Base-by-base conservation (phyloP, 495 filamentous ascomycete genomes). In the Melanomma pulvis-pyrius region DNA sequence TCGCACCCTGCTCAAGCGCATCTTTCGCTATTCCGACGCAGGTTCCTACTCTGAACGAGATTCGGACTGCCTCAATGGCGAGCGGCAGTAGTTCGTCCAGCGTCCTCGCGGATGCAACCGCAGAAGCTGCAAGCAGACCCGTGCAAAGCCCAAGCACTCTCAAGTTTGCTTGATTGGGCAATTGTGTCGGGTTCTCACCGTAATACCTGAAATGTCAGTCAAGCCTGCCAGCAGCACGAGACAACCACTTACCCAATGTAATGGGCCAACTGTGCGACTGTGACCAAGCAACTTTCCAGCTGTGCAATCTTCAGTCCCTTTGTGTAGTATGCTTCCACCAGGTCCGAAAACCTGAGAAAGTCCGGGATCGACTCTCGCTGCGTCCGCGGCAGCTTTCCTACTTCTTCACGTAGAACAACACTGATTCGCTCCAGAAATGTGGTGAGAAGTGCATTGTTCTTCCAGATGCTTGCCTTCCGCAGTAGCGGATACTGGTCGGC, bases 21-120 rank as follows among this genome's bases (percentile, higher is more conserved):
- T 82, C 78, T 17, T 78, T 82, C 11, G 84, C 70, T 12, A 73
- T 74, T 26, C 81, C 79, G 53, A 89, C 87, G 52, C 84, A 83
- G 6, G 83, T 78, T 19, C 91, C 91, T 15, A 86, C 80, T 57
- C 90, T 81, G 68, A 96, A 90, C 30, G 91, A 86, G 71, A 93
- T 80, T 61, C 89, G 79, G 7, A 92, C 88, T 0, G 84, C 82
- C 73, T 92, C 84, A 21, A 92, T 83, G 44, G 85, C 90, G 28
- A 88, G 79, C 5, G 83, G 82, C 9, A 93, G 78, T 4, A 96
- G 79, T 22, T 89, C 82, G 12, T 86, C 83, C n/a, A 92, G 76
- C 2, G 87, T 89, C 15, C 79, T 83, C 3, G 89, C 83, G 26
- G 82, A 87, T 34, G 87, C 86, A 19, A 93, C 84, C 21, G 88